Evolutionary conservation across 805 yeast genomes (phyloP), one percentile per base, ranked within the genome.

Genomic region (Kockiozyma suomiensis): DNA sequence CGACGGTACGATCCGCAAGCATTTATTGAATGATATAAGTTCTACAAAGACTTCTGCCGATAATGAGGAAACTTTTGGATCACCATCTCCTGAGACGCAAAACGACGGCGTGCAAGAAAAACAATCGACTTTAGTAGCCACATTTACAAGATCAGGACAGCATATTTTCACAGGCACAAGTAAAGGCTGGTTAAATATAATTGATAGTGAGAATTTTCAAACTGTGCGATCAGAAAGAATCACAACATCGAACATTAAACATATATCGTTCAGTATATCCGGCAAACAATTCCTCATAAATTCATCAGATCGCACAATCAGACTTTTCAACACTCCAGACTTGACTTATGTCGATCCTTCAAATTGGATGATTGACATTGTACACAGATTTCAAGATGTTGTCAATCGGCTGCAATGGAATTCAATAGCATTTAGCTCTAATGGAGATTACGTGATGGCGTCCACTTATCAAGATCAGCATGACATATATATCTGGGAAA

Each of bases 401-500:
- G 96, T 92, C 37, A 92, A 90, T 73, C 77, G 87, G 64, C 77
- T 90, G 50, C 96, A 90, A 70, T 92, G 97, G 97, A 91, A 90
- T 71, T 79, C 90, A 0, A 85, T 90, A 3, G 76, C 85, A 8
- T 86, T 88, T 74, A 88, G 88, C 65, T 83, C 85, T 58, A 82
- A 84, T 5, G 86, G 85, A 0, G 97, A 93, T 59, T 92, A 88
- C 71, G 74, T 92, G n/a, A 85, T 90, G 54, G 97, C 97, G 0
- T 85, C 96, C 0, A 88, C 97, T 0, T 85, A 83, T 71, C 96
- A 96, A 12, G 85, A 92, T 4, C 86, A 94, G 0, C 97, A 91
- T 70, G 96, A 90, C 68, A 79, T 93, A 47, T 92, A 91, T 72
- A 81, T 93, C 59, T 92, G 97, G 97, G 97, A 93, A 70, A 88